A percentile compares a stretch with the other conserved stretches of the same genome.
These are phyloP conservation scores for Gentiana dahurica DNA, from an alignment of 257 asterid species.

Conservation along the genomic window DNA sequence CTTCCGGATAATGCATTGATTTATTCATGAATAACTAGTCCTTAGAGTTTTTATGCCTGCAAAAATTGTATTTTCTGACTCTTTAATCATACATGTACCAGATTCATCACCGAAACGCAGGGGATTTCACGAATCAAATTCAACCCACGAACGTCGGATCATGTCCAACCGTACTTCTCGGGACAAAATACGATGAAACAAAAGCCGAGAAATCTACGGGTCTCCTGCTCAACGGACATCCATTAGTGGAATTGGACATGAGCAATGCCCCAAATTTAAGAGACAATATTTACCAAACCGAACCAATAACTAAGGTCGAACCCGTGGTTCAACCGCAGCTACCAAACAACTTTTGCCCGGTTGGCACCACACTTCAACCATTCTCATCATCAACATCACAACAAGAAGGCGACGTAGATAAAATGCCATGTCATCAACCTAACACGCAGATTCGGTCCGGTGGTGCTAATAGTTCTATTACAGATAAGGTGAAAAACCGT, in stretches of 20 bases:
- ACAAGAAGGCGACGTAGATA: constrained; percentile 31
- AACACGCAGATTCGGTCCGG: constrained; percentile 28
- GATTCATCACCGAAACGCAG: constrained; percentile 37
- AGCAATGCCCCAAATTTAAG: constrained; percentile 43
- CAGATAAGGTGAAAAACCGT: constrained; percentile 37
- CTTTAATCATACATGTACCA: constrained; percentile 22
- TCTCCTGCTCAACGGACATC: constrained; percentile 46
- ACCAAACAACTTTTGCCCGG: constrained; percentile 27
- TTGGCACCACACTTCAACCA: constrained; percentile 28
- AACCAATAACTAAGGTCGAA: constrained; percentile 26
- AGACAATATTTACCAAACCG: constrained; percentile 36
- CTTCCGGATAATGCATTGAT: no score
- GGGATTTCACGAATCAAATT: constrained; percentile 45
- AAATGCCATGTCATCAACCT: constrained; percentile 21
- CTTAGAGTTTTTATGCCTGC: not conserved
- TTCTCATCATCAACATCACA: constrained; percentile 26
- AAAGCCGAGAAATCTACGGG: constrained; percentile 31
- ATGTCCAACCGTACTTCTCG: constrained; percentile 37
- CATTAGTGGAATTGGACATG: constrained; percentile 45
- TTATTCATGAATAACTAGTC: no score
- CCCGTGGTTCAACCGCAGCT: constrained; percentile 23
- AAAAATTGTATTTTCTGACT: constrained; percentile 5
- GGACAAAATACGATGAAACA: constrained; percentile 44
- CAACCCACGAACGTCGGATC: constrained; percentile 35
- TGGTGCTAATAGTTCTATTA: constrained; percentile 21